A percentile compares a stretch with the other conserved stretches of the same genome.
Conservation (phyloP, 2,329 filamentous ascomycete genomes). For the Lachnellula suecica region DNA sequence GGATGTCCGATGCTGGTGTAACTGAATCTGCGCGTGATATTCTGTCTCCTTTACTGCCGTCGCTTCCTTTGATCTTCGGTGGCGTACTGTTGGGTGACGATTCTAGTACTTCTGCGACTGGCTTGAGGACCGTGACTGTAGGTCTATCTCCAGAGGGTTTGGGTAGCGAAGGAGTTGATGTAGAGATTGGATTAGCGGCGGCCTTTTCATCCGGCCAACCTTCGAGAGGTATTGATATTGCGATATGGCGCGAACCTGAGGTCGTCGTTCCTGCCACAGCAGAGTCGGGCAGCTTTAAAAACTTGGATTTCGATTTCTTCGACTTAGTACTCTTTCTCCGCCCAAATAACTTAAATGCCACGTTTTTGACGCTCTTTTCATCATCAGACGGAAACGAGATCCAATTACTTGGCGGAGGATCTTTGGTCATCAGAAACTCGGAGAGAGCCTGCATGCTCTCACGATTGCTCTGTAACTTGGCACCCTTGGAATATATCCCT, state of each 20-base stretch:
- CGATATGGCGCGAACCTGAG: slow-evolving; percentile 56
- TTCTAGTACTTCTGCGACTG: slow-evolving; percentile 38
- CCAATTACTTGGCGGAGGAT: slow-evolving; percentile 48
- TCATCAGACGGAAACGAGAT: slow-evolving; percentile 44
- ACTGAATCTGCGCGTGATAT: slow-evolving; percentile 1
- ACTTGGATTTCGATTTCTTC: slow-evolving; percentile 26
- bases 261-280: slow-evolving; percentile 54
- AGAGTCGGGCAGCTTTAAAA: slow-evolving; percentile 50
- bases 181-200: neutral
- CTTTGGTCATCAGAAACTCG: slow-evolving; percentile 49
- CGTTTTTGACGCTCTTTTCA: slow-evolving; percentile 38
- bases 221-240: slow-evolving; percentile 58
- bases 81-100: slow-evolving; percentile 12
- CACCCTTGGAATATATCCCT: slow-evolving; percentile 3
- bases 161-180: neutral
- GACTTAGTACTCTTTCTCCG: slow-evolving; percentile 32
- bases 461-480: slow-evolving; percentile 12
- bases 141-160: slow-evolving; percentile 1
- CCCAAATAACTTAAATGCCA: slow-evolving; percentile 42
- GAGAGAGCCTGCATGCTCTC: slow-evolving; percentile 37
- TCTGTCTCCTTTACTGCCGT: neutral
- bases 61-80: neutral
- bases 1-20: slow-evolving; percentile 1
- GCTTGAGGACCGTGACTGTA: slow-evolving; percentile 33
- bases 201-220: slow-evolving; percentile 24